Evolutionary conservation across 768 basidiomycete species (phyloP), one percentile per base, ranked within the genome.

Genomic region (Suillus subalutaceus): DNA sequence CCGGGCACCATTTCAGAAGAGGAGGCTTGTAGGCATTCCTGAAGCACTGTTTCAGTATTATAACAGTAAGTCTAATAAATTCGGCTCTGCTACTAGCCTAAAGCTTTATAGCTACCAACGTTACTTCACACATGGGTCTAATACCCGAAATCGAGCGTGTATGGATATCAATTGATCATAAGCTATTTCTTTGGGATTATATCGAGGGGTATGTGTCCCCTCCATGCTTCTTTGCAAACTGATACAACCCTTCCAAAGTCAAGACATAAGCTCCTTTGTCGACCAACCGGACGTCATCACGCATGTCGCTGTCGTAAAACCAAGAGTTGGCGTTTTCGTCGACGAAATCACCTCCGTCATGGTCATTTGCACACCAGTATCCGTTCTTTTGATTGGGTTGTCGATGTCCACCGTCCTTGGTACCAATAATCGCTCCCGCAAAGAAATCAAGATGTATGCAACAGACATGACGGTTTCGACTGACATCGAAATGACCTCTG

Each of bases 121-220:
- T 91, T 63, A 87, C 87, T 32, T 88, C 92, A 20, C 90, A 92
- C 72, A 91, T 97, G 91, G 96, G 96, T 12, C 79, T 99, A 63
- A 86, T 99, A 74, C 90, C 95, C 32, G 93, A 96, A 71, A 93
- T 99, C 67, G 94, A 97, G 71, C 87, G 95, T 56, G 96, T 92
- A 0, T 99, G 96, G 95, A 91, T 98, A 69, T 91, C 94, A 12
- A 91, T 97, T 65, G 95, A 98, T 79, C 90, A 96, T 77, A 93
- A 94, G 71, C 82, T 99, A 41, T 93, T 97, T 72, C 81, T 99
- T 30, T 99, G 97, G 97, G 95, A 99, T 77, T 99, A 97, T 75
- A 81, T 89, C 43, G 93, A 97, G 70, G 94, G 95, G 96, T 97
- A 70, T 64, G 91, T 81, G 50, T 32, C 52, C 30, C 62, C 50